A percentile compares a stretch with the other conserved stretches of the same genome.
Conservation (phyloP, 352 stramenopile genomes). For the Globisporangium camurandrum region DNA sequence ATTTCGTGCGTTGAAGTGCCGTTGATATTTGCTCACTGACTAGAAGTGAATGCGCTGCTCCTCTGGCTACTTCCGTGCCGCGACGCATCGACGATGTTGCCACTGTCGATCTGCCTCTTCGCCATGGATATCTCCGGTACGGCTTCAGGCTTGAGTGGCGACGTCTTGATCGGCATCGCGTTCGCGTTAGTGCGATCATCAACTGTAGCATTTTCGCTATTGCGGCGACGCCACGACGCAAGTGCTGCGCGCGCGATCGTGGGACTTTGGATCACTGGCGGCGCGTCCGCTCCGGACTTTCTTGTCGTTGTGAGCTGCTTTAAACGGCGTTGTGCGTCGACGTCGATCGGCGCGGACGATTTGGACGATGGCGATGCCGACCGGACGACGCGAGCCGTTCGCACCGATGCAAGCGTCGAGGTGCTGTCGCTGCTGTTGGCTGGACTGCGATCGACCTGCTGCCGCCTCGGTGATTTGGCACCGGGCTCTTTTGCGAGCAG, state of each 20-base stretch:
- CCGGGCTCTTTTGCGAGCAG: constrained; percentile 21
- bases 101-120: neutral
- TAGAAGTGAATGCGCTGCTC: constrained; percentile 11
- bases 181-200: constrained; percentile 18
- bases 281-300: constrained; percentile 3
- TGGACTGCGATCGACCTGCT: no score
- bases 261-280: constrained; percentile 18
- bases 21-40: constrained; percentile 3
- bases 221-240: constrained; percentile 34
- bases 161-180: constrained; percentile 28
- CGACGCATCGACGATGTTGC: constrained; percentile 11
- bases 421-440: neutral
- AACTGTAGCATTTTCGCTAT: constrained; percentile 11
- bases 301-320: neutral
- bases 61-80: constrained; percentile 7
- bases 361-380: constrained; percentile 10
- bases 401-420: constrained; percentile 4
- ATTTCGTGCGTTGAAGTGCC: no score
- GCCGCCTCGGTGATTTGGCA: constrained; percentile 20
- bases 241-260: constrained; percentile 31
- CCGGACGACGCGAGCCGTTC: neutral
- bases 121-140: neutral
- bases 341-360: constrained; percentile 13
- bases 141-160: constrained; percentile 4
- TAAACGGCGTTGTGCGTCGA: constrained; percentile 3